A percentile compares a stretch with the other conserved stretches of the same genome.
Conservation (phyloP, 768 basidiomycete genomes). For the Holtermanniella nyarrowii region DNA sequence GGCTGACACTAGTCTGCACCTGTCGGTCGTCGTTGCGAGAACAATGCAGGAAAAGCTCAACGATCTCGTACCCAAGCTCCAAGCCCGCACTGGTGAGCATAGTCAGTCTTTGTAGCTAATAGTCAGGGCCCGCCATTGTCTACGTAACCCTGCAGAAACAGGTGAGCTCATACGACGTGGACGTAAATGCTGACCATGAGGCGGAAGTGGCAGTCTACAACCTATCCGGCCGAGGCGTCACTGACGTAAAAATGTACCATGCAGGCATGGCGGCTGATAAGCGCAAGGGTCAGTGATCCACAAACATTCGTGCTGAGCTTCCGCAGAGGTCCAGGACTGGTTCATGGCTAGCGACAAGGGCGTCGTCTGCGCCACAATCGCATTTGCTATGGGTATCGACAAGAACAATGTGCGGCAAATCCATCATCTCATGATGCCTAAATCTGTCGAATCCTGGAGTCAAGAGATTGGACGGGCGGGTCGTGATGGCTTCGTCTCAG, state of each 20-base stretch:
- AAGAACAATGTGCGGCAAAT: slow-evolving; percentile 45
- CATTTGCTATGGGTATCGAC: slow-evolving; percentile 71
- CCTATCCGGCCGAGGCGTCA: slow-evolving; percentile 32
- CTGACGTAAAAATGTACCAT: slow-evolving; percentile 40
- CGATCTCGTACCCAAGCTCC: slow-evolving; percentile 41
- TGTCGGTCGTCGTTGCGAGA: slow-evolving; percentile 42
- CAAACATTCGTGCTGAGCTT: not conserved
- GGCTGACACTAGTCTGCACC: slow-evolving; percentile 1
- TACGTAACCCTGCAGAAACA: slow-evolving; percentile 47
- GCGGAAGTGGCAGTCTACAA: slow-evolving; percentile 41
- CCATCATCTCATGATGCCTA: slow-evolving; percentile 23
- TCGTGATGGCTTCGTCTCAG: slow-evolving; percentile 72
- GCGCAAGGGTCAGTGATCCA: slow-evolving; percentile 21
- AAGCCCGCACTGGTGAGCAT: slow-evolving; percentile 36
- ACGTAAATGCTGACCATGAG: slow-evolving; percentile 8
- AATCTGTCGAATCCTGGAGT: slow-evolving; percentile 83
- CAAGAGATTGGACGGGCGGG: slow-evolving; percentile 94
- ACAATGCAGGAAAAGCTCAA: slow-evolving; percentile 41
- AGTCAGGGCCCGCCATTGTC: slow-evolving; percentile 42
- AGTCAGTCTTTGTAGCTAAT: not conserved
- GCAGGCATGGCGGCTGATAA: slow-evolving; percentile 46
- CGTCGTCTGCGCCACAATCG: slow-evolving; percentile 82
- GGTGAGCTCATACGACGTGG: not conserved
- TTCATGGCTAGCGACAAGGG: slow-evolving; percentile 44
- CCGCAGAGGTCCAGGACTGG: slow-evolving; percentile 34